Evolutionary conservation across 768 basidiomycete species (phyloP), one percentile per base, ranked within the genome.

Genomic region (Amanita thiersii): DNA sequence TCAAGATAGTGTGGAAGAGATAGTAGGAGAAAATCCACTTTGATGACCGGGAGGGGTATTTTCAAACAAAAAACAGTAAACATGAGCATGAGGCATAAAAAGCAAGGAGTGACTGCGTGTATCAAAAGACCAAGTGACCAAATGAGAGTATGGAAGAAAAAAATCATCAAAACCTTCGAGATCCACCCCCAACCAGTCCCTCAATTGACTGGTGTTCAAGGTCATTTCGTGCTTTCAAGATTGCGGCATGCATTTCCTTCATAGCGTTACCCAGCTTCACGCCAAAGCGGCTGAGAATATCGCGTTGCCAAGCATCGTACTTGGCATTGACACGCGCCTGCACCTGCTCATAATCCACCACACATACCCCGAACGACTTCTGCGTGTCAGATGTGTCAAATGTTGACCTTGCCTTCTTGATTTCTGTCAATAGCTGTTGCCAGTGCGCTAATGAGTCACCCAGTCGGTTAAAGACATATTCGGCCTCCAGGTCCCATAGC

Each of bases 301-400:
- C 96, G 47, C 85, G 72, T 68, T 98, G 94, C 94, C 96, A 98
- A 14, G 89, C 70, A 57, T 98, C 96, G 59, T 99, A 99, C 67
- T 97, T 98, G 46, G 93, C 90, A 60, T 97, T 97, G 54, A 99
- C 96, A 50, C 93, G 77, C 33, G 88, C 77, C 63, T 99, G 96
- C 19, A 97, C 96, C 60, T 94, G 93, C 60, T 98, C 94, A 61
- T 97, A 99, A 62, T 97, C 89, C 53, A 99, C 84, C 32, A 93
- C 77, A 55, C 89, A 92, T 7, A 93, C 86, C 1, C 93, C 92
- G 56, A 98, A 96, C 35, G 77, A 77, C 50, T 85, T 89, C 53
- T 85, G 81, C 6, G 89, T 93, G 52, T 96, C 96, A 19, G 89
- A 86, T 14, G 90, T 98, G 61, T 99, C 96, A 56, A 99, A 98